Percentiles rank a stretch among this genome's conserved stretches.
Conservation (phyloP, 805 yeast species). For the Candida pini region DNA sequence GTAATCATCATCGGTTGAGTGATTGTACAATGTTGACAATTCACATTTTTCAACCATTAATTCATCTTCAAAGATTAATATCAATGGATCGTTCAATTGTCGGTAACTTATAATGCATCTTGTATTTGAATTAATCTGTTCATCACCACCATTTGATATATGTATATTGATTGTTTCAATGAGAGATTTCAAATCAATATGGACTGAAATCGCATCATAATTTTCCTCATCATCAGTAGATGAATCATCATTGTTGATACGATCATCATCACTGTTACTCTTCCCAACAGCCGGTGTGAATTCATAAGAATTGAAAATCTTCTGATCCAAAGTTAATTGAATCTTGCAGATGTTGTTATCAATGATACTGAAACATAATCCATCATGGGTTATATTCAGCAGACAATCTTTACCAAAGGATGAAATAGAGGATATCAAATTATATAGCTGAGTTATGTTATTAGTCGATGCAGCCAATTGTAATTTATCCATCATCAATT, state of each 20-base stretch:
- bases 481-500: too few relatives aligned
- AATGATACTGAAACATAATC: constrained; percentile 45
- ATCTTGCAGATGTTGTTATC: constrained; percentile 38
- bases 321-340: constrained; percentile 32
- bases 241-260: constrained; percentile 5
- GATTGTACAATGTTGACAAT: constrained; percentile 38
- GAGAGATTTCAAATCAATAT: constrained; percentile 40
- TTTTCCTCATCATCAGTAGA: constrained; percentile 5
- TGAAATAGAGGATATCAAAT: constrained; percentile 21
- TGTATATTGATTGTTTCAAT: constrained; percentile 46
- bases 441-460: constrained; percentile 21
- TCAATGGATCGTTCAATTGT: constrained; percentile 48
- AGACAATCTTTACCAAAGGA: constrained; percentile 27
- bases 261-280: constrained; percentile 5
- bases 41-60: constrained; percentile 52
- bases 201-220: constrained; percentile 24
- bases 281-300: constrained; percentile 13
- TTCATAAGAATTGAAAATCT: constrained; percentile 30
- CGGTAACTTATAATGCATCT: constrained; percentile 47
- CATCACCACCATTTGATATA: constrained; percentile 23
- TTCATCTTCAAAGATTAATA: constrained; percentile 49
- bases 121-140: constrained; percentile 19
- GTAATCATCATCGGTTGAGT: constrained; percentile 10
- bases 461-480: constrained; percentile 25
- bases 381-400: constrained; percentile 39